Evolutionary conservation across 2,329 filamentous ascomycete species (phyloP).

Genomic region (Cladobotryum mycophilum): DNA sequence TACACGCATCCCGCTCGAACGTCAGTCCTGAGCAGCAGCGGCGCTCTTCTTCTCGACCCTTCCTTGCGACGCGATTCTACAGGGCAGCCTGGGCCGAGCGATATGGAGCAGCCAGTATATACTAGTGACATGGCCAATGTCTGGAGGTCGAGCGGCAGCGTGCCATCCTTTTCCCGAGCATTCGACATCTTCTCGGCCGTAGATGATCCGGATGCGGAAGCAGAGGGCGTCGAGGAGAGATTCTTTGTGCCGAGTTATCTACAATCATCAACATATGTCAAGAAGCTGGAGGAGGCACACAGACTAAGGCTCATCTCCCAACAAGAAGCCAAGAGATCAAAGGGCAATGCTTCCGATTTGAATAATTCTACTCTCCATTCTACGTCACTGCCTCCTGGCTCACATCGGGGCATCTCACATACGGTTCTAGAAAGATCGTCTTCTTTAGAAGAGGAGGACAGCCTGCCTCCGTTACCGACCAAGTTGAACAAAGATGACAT

Average conservation of each 20-base stretch:
- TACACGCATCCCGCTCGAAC: constrained; percentile 27
- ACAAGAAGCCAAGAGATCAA: constrained; percentile 35
- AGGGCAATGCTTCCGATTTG: constrained; percentile 38
- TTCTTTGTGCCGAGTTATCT: constrained; percentile 88
- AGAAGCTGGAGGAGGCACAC: constrained; percentile 66
- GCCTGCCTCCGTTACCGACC: constrained; percentile 64
- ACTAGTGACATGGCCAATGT: constrained; percentile 19
- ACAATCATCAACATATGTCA: constrained; percentile 67
- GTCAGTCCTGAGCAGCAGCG: constrained; percentile 44
- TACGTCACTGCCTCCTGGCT: constrained; percentile 34
- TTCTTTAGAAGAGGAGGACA: constrained; percentile 50
- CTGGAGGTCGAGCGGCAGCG: constrained; percentile 20
- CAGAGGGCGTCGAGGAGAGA: constrained; percentile 26
- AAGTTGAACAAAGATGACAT: constrained; percentile 80
- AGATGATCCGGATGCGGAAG: constrained; percentile 21
- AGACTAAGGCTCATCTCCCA: constrained; percentile 50
- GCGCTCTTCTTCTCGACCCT: constrained; percentile 24
- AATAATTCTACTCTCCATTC: constrained; percentile 45
- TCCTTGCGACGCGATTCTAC: constrained; percentile 6
- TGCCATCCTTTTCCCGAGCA: constrained; percentile 46
- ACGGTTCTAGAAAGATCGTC: constrained; percentile 76
- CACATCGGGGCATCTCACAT: constrained; percentile 72
- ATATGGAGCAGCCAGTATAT: constrained; percentile 29
- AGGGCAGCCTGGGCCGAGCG: constrained; percentile 11
- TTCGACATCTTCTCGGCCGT: constrained; percentile 43